A percentile compares a stretch with the other conserved stretches of the same genome.
phyloP scores from a whole-genome alignment of 2,329 filamentous ascomycete species.

The Apiospora phragmitis region DNA sequence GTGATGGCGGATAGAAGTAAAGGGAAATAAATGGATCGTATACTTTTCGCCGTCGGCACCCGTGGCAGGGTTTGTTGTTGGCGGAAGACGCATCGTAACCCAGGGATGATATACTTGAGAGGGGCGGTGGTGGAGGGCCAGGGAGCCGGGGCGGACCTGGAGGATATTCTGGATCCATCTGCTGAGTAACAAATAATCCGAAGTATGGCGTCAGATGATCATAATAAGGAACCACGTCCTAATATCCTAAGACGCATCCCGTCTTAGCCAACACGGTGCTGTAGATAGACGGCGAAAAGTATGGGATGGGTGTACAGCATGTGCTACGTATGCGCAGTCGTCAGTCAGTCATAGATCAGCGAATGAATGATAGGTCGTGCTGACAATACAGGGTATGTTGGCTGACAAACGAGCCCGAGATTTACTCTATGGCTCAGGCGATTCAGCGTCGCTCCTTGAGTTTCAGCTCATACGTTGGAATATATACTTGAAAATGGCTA shows the following conservation, averaged over 20 bases:
- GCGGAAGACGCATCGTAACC: not conserved
- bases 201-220: not conserved
- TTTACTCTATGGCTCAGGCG: not conserved
- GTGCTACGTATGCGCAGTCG: not conserved
- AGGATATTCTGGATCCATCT: slow-evolving; percentile 3
- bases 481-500: not conserved
- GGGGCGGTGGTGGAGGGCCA: not conserved
- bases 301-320: not conserved
- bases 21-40: not conserved
- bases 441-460: not conserved
- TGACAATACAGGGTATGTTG: not conserved
- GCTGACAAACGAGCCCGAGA: not conserved
- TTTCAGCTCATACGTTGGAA: not conserved
- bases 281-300: not conserved
- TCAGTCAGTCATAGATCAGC: not conserved
- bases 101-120: not conserved
- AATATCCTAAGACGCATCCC: not conserved
- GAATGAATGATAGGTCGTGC: not conserved
- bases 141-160: not conserved
- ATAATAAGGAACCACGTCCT: not conserved
- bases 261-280: not conserved
- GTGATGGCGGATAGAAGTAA: slow-evolving; percentile 8
- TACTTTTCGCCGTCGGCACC: slow-evolving; percentile 11
- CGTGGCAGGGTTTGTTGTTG: slow-evolving; percentile 10
- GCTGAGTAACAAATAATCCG: not conserved